Percentiles rank a stretch among this genome's conserved stretches.
Conservation (phyloP, 75 land plant genomes). For the Pinus albicaulis region DNA sequence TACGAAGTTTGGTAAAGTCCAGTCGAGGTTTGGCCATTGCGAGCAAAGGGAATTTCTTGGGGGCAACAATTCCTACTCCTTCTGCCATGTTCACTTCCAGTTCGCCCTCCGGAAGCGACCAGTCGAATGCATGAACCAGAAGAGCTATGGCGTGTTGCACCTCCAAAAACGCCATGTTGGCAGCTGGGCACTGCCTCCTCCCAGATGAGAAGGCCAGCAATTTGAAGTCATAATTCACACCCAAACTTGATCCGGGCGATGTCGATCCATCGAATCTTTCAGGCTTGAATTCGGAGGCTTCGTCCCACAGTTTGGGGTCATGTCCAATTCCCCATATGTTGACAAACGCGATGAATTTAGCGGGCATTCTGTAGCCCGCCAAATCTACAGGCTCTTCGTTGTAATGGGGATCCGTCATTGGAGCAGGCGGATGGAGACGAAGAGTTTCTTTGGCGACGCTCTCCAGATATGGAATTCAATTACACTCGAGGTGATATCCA, state of each 20-base stretch:
- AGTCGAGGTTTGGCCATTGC: slow-evolving; percentile 1
- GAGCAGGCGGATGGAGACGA: slow-evolving; percentile 27
- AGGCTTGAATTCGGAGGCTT: slow-evolving; percentile 33
- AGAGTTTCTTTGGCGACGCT: too few species aligned
- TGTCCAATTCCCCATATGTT: slow-evolving; percentile 22
- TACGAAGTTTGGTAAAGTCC: too few species aligned
- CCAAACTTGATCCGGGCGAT: neutral
- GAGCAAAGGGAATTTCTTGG: slow-evolving; percentile 1
- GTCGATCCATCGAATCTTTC: slow-evolving; percentile 24
- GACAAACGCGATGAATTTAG: neutral
- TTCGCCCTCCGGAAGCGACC: slow-evolving; percentile 4
- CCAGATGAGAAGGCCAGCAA: slow-evolving; percentile 9
- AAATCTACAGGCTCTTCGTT: slow-evolving; percentile 13
- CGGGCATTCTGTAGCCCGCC: slow-evolving; percentile 25
- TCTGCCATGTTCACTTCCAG: neutral
- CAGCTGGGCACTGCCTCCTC: slow-evolving; percentile 10
- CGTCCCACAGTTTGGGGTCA: slow-evolving; percentile 32
- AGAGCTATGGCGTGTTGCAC: slow-evolving; percentile 9
- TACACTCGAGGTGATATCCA: too few species aligned
- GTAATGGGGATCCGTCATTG: slow-evolving; percentile 20
- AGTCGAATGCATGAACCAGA: slow-evolving; percentile 15
- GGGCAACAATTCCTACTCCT: neutral
- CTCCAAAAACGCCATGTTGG: slow-evolving; percentile 9
- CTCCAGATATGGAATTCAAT: too few species aligned
- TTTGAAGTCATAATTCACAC: slow-evolving; percentile 2